Evolutionary conservation across 257 asterid genomes (phyloP), one percentile per base, ranked within the genome.

Genomic region (Rauvolfia tetraphylla): DNA sequence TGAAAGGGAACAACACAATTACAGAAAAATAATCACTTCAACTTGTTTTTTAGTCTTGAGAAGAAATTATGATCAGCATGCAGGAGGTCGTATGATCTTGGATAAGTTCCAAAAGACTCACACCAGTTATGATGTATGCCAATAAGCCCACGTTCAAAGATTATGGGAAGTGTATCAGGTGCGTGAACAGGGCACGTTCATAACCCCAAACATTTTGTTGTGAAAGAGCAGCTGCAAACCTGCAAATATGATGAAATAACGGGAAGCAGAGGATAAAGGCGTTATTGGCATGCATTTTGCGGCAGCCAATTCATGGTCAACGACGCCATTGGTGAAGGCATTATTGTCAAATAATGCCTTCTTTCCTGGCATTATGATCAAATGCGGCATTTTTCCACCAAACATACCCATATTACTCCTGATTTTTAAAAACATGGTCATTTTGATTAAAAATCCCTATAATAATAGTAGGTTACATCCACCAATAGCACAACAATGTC

Each of bases 61-160:
- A 95, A 95, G 86, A 92, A 96, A 87, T n/a, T n/a, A n/a, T 95
- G 98, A 86, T 95, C 99, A 7, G 96, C 99, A 78, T 95, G 98
- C 63, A 95, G 85, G 56, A 95, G 96, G 87, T 95, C 99, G 68
- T 89, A 95, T 5, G 99, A 90, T 83, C 99, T 84, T 10, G 99
- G 98, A 80, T 95, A 95, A 74, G 98, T 84, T 69, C 96, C 95
- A 75, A 95, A 90, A 22, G 98, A 79, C 72, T 95, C 99, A 22
- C 99, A 95, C 99, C 98, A 95, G 58, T 92, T 97, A n/a, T 95
- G 99, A 81, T 92, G 90, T 59, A 87, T 23, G 72, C 99, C 99
- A 63, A 92, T 10, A 76, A 92, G 96, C 53, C 99, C 99, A 0
- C 99, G 97, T 63, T 95, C 99, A 54, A 90, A 92, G 72, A 95